Evolutionary conservation across 768 basidiomycete genomes (phyloP).

Genomic region (Boletus sp.): DNA sequence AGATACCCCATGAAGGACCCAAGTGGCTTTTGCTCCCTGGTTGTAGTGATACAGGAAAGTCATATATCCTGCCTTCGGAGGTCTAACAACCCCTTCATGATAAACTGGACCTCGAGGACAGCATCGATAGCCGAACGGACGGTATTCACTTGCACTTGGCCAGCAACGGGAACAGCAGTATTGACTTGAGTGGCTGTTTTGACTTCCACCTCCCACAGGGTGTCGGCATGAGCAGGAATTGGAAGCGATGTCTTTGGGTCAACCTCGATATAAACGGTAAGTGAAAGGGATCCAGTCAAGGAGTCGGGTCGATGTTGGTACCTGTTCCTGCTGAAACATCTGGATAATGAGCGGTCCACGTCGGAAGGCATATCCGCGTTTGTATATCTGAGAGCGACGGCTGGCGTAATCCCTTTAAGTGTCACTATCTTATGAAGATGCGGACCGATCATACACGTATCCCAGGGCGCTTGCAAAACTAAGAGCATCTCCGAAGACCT

Average conservation of each 20-base stretch:
- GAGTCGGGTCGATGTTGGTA: conserved; percentile 23
- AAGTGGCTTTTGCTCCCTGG: not conserved
- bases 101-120: conserved; percentile 73
- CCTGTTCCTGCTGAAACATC: conserved; percentile 86
- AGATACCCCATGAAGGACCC: not conserved
- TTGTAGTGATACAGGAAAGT: not conserved
- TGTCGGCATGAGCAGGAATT: conserved; percentile 73
- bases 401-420: conserved; percentile 31
- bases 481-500: conserved; percentile 75
- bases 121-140: conserved; percentile 68
- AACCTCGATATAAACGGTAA: conserved; percentile 41
- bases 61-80: conserved; percentile 70
- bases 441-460: conserved; percentile 51
- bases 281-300: not conserved
- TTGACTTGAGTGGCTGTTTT: conserved; percentile 77
- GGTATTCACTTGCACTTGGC: conserved; percentile 58
- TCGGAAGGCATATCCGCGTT: conserved; percentile 75
- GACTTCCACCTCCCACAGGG: conserved; percentile 86
- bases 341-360: conserved; percentile 68
- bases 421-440: not conserved
- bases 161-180: conserved; percentile 43
- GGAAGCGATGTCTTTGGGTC: conserved; percentile 73
- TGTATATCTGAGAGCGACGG: conserved; percentile 73
- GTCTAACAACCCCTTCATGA: conserved; percentile 84
- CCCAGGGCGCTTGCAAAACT: conserved; percentile 80